Base-by-base conservation (phyloP, 2,329 filamentous ascomycete genomes). In the Diplodia seriata region DNA sequence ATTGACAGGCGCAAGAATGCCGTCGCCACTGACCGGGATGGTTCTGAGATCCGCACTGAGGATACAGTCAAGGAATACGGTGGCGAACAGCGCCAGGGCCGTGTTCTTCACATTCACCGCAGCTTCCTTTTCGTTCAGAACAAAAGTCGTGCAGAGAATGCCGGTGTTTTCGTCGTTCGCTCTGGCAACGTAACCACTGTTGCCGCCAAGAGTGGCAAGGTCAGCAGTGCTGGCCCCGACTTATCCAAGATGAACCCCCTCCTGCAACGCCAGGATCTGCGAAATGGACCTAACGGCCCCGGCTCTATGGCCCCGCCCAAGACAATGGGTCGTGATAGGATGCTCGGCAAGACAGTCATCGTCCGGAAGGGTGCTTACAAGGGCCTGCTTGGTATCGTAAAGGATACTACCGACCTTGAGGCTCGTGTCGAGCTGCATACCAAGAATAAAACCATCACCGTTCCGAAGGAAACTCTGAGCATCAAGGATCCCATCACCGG, bases 351-450 rank as follows among this genome's bases (percentile, higher is more conserved):
- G 81, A 97, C 93, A 0, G 93, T 98, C 54, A 92, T 90, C 63
- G 91, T 98, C 75, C 88, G 90, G 68, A 93, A 90, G 76, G 95
- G 95, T 33, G 89, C 91, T 26, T 93, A 94, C 83, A 99, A 99
- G 81, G 94, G 94, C 68, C 85, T 97, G 53, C 84, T 98, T 51
- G 95, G 95, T 73, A 97, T 97, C 72, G 94, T 99, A 73, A 97
- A 97, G 77, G 94, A 98, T 76, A 91, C 94, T 0, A 97, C 92
- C 7, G 94, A 96, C 73, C 87, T 87, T 3, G 88, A 91, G 74
- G 94, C 93, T 36, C 91, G 94, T 70, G 91, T 99, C 51, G 95
- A 99, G 80, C 83, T 99, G 49, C 94, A 98, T 77, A 94, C 94
- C 6, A 97, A 97, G 83, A 92, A 90, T 81, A 98, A 97, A 84